Base-by-base conservation (phyloP, 78 protist genomes). In the Acrasis kona region DNA sequence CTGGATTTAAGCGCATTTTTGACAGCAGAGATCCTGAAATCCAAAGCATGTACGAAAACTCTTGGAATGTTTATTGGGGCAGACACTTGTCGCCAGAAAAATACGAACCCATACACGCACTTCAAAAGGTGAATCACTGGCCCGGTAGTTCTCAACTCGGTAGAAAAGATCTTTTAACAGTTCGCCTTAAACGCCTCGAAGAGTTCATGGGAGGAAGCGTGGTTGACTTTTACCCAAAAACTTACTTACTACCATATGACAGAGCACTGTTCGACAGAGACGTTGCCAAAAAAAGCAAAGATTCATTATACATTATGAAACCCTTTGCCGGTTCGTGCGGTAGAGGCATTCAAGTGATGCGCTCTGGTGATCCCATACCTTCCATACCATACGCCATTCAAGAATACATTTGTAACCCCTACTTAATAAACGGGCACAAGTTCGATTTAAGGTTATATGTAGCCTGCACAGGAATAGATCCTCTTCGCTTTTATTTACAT, bases 371-470 rank as follows among this genome's bases (percentile, higher is more conserved):
- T 61, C 8, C 69, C 30, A 72, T 72, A 12, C 32, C 35, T 72
- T 27, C 10, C 41, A 65, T 10, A 10, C 10, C 27, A 3, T 40
- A 65, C 37, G 74, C 83, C 6, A 70, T 74, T 42, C 41, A 58
- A 0, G 27, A 72, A 10, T 91, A 91, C 75, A 37, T 91, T 31
- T 30, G 8, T 40, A 66, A 84, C 7, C 95, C 95, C 4, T 40
- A 77, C 19, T 78, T 91, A 39, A 70, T 91, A n/a, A 84, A 84
- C 37, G 89, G 89, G 1, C 69, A 41, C 79, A 91, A 91, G 84
- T 87, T 91, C 70, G 96, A 92, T 57, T 72, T 92, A 29, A 84
- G 96, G 9, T 2, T 92, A 41, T 92, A 92, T 65, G 92, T 86
- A 1, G 67, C 76, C 10, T 81, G 88, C 39, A 69, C 87, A 2